Conservation (phyloP, 2,329 filamentous ascomycete species). For the Simplicillium sp. region DNA sequence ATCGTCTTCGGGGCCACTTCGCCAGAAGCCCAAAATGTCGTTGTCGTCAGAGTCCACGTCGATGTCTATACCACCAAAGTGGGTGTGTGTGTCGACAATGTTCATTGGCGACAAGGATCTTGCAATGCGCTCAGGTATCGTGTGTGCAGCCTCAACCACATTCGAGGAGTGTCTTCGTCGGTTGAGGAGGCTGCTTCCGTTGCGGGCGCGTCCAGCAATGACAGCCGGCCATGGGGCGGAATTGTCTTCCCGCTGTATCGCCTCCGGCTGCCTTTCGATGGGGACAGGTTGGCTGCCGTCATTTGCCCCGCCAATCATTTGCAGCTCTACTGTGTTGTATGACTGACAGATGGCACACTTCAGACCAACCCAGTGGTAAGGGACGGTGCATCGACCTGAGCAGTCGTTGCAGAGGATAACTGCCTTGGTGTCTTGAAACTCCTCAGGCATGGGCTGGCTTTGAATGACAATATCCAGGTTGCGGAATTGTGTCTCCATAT, state of each 20-base stretch:
- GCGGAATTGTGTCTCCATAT: slow-evolving; percentile 93
- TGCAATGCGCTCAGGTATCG: slow-evolving; percentile 29
- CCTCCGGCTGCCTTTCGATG: slow-evolving; percentile 11
- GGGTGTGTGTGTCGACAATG: slow-evolving; percentile 13
- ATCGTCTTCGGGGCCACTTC: slow-evolving; percentile 30
- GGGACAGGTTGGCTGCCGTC: slow-evolving; percentile 16
- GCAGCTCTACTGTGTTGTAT: slow-evolving; percentile 60
- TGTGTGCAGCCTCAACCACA: slow-evolving; percentile 20
- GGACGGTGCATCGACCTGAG: slow-evolving; percentile 73
- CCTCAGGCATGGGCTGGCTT: slow-evolving; percentile 81
- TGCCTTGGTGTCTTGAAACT: slow-evolving; percentile 71
- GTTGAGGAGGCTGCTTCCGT: slow-evolving; percentile 12
- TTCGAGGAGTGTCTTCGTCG: slow-evolving; percentile 30
- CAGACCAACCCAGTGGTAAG: slow-evolving; percentile 89
- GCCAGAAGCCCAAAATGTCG: slow-evolving; percentile 50
- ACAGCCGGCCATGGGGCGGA: slow-evolving; percentile 5
- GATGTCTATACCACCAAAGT: slow-evolving; percentile 15
- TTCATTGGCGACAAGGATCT: slow-evolving; percentile 33
- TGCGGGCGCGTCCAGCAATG: slow-evolving; percentile 1
- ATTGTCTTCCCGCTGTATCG: slow-evolving; percentile 13
- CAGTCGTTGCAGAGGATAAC: slow-evolving; percentile 93
- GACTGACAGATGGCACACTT: slow-evolving; percentile 71
- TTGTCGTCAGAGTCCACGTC: slow-evolving; percentile 37
- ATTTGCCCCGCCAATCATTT: slow-evolving; percentile 40
- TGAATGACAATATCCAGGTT: slow-evolving; percentile 83